These are phyloP conservation scores for Hypholoma sublateritium DNA, from an alignment of 768 basidiomycete genomes.

Conservation along the genomic window DNA sequence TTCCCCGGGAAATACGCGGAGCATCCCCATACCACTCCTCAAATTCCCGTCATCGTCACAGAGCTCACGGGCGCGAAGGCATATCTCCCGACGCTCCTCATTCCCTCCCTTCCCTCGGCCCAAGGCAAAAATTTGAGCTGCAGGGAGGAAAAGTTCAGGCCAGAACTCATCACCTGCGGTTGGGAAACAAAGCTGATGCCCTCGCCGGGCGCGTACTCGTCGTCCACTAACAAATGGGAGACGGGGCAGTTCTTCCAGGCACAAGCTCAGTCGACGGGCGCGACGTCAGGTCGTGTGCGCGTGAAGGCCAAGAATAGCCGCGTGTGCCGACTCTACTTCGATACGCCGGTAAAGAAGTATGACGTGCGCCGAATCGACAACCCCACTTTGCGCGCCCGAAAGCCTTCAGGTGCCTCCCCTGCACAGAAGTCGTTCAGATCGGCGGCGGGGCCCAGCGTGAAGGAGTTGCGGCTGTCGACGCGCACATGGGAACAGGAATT, in stretches of 20 bases:
- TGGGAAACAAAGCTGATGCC: constrained; percentile 20
- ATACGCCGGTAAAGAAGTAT: constrained; percentile 39
- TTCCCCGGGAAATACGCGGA: constrained; percentile 23
- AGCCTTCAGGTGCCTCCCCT: neutral
- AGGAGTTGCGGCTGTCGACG: constrained; percentile 56
- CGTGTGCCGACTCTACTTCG: constrained; percentile 61
- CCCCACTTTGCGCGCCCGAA: neutral
- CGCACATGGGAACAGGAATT: constrained; percentile 57
- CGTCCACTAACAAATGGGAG: constrained; percentile 7
- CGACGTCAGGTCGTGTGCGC: constrained; percentile 44
- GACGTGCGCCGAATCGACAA: constrained; percentile 23
- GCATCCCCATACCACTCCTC: neutral
- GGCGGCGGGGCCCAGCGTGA: constrained; percentile 22
- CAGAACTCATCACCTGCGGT: constrained; percentile 22
- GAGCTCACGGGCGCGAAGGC: constrained; percentile 17
- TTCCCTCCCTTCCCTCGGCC: constrained; percentile 24
- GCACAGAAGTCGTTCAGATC: constrained; percentile 41
- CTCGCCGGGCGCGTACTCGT: neutral
- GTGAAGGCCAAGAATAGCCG: constrained; percentile 63
- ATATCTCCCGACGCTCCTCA: constrained; percentile 16
- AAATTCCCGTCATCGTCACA: constrained; percentile 10
- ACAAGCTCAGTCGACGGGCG: constrained; percentile 37
- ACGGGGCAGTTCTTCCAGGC: constrained; percentile 32
- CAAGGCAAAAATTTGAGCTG: constrained; percentile 14
- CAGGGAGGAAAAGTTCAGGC: constrained; percentile 13